Percentiles rank a stretch among this genome's conserved stretches.
phyloP scores from a whole-genome alignment of 352 stramenopile genomes.

The Globisporangium solare region DNA sequence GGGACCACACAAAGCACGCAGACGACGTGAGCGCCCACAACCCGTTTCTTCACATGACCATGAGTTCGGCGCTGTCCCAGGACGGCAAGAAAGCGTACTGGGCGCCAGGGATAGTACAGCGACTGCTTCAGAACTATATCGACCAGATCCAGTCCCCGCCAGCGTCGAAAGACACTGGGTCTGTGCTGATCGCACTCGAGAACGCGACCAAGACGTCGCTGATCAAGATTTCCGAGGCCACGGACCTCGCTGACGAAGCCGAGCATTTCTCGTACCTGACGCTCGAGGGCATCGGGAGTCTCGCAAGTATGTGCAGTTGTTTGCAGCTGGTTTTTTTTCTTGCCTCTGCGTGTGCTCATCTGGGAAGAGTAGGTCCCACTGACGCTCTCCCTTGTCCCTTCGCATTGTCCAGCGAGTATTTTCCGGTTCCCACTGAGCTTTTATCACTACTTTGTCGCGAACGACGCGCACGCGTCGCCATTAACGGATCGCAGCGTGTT shows the following conservation, averaged over 20 bases:
- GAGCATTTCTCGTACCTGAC: conserved; percentile 70
- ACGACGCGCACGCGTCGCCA: conserved; percentile 43
- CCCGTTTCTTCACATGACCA: conserved; percentile 65
- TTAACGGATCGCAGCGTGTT: conserved; percentile 65
- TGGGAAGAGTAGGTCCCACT: no score
- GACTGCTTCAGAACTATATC: conserved; percentile 61
- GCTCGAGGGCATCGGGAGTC: conserved; percentile 54
- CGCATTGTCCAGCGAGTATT: conserved; percentile 34
- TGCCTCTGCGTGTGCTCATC: neutral
- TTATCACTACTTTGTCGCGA: conserved; percentile 61
- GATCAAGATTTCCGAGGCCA: conserved; percentile 52
- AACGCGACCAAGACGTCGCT: conserved; percentile 54
- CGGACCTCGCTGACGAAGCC: conserved; percentile 32
- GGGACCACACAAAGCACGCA: conserved; percentile 40
- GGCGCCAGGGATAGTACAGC: conserved; percentile 41
- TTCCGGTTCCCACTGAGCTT: conserved; percentile 62
- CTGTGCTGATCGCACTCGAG: conserved; percentile 28
- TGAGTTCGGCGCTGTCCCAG: conserved; percentile 22
- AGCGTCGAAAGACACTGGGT: conserved; percentile 23
- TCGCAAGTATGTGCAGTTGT: conserved; percentile 46
- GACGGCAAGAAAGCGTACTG: conserved; percentile 43
- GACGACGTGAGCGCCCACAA: conserved; percentile 45
- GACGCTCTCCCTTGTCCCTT: neutral
- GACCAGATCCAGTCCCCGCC: conserved; percentile 38
- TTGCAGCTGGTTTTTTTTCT: neutral